phyloP scores from a whole-genome alignment of 2,329 filamentous ascomycete species.

The Grosmannia serpens region DNA sequence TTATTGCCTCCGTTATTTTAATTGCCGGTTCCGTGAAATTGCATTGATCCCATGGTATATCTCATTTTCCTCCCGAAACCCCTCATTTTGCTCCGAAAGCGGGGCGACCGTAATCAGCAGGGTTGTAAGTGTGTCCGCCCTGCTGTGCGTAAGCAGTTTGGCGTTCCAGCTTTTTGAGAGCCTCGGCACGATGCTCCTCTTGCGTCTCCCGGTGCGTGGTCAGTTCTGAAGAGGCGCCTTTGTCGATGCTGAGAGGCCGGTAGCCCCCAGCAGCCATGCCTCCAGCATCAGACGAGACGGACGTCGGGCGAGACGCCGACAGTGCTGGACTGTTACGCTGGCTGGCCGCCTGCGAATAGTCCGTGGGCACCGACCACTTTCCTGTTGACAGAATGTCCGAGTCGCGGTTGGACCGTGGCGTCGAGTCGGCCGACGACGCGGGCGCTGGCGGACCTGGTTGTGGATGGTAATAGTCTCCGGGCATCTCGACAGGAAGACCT shows the following conservation, averaged over 20 bases:
- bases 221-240: constrained; percentile 30
- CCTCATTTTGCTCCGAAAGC: not conserved
- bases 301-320: constrained; percentile 23
- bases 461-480: constrained; percentile 35
- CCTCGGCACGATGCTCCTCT: constrained; percentile 27
- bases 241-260: constrained; percentile 27
- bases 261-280: constrained; percentile 18
- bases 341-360: not conserved
- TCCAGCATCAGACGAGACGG: constrained; percentile 21
- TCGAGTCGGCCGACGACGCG: constrained; percentile 8
- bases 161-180: constrained; percentile 15
- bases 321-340: not conserved
- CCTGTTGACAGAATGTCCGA: constrained; percentile 18
- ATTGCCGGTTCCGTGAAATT: not conserved
- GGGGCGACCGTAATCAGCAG: constrained; percentile 22
- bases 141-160: constrained; percentile 5
- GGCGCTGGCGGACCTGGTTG: not conserved
- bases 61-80: not conserved
- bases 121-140: constrained; percentile 23
- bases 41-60: not conserved
- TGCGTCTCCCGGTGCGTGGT: constrained; percentile 34
- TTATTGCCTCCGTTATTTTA: not conserved
- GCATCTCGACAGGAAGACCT: constrained; percentile 25
- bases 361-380: constrained; percentile 28
- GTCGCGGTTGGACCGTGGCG: constrained; percentile 15